A percentile compares a stretch with the other conserved stretches of the same genome.
Conservation (phyloP, 345 rosid species). For the Hibiscus tridactylites region DNA sequence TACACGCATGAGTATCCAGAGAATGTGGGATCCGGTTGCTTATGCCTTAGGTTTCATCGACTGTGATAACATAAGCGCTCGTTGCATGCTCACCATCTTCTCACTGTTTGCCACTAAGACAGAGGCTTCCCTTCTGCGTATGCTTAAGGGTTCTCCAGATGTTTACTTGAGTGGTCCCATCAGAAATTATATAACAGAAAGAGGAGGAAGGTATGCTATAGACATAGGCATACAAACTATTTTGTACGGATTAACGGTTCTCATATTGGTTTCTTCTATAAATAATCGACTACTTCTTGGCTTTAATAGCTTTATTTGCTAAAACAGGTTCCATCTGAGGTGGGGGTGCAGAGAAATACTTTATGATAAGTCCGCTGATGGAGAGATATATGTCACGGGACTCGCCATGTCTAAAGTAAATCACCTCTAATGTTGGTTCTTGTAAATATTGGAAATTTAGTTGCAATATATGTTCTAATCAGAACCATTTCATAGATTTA, state of each 20-base stretch:
- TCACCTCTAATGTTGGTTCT: not conserved
- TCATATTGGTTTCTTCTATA: not conserved
- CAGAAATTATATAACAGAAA: constrained; percentile 72
- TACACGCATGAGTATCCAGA: constrained; percentile 72
- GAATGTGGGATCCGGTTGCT: constrained; percentile 99
- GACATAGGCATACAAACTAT: not conserved
- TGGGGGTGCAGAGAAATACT: constrained; percentile 97
- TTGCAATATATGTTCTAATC: not conserved
- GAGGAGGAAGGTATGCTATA: constrained; percentile 67
- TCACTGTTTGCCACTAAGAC: constrained; percentile 96
- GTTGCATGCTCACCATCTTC: constrained; percentile 98
- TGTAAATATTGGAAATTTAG: not conserved
- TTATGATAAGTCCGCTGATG: constrained; percentile 52
- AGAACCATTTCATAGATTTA: not conserved
- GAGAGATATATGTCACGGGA: constrained; percentile 67
- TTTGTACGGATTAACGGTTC: not conserved
- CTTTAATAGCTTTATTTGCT: constrained; percentile 14
- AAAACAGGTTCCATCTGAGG: constrained; percentile 87
- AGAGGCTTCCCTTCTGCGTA: constrained; percentile 94
- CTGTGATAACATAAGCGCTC: constrained; percentile 97
- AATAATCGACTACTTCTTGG: not conserved
- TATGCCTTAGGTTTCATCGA: constrained; percentile 98
- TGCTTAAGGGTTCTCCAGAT: constrained; percentile 99
- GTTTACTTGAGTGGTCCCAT: constrained; percentile 89
- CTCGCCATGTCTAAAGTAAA: constrained; percentile 83